These are phyloP conservation scores for Toxoplasma gondii DNA, from an alignment of 169 alveolate species.

Conservation along the genomic window DNA sequence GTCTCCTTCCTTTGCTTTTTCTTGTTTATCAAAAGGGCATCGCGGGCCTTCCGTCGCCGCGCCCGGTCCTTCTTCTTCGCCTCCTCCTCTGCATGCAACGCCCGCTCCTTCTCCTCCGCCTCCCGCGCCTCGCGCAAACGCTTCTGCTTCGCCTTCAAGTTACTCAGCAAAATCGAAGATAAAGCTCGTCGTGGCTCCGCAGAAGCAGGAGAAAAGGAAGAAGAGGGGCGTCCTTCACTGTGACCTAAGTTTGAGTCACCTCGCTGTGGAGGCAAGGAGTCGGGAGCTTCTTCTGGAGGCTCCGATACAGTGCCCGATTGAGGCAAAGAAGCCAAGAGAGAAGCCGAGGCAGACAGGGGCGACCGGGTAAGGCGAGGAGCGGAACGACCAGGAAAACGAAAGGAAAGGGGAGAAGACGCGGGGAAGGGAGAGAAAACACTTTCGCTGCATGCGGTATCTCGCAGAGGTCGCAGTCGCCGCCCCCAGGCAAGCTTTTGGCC, in stretches of 20 bases:
- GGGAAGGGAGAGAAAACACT: no score
- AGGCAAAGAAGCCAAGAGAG: neutral
- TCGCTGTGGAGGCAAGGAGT: neutral
- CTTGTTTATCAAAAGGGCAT: neutral
- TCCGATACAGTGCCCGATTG: neutral
- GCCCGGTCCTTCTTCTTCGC: neutral
- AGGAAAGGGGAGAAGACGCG: neutral
- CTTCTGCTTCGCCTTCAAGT: constrained; percentile 36
- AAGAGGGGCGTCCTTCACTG: neutral
- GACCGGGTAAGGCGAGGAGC: neutral
- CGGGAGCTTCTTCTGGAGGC: no score
- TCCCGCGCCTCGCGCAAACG: constrained; percentile 36
- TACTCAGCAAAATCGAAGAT: neutral
- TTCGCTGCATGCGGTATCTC: no score
- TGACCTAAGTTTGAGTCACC: neutral
- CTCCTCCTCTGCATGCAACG: neutral
- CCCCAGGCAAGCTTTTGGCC: no score
- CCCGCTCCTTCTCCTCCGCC: neutral
- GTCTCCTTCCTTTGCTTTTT: constrained; percentile 22
- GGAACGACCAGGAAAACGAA: neutral
- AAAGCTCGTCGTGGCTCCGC: neutral
- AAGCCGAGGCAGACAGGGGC: neutral
- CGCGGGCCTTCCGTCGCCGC: constrained; percentile 10
- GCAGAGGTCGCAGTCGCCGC: no score
- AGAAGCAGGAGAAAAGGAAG: neutral